Evolutionary conservation across 2,329 filamentous ascomycete genomes (phyloP).

Genomic region (Leptosphaerulina australis): DNA sequence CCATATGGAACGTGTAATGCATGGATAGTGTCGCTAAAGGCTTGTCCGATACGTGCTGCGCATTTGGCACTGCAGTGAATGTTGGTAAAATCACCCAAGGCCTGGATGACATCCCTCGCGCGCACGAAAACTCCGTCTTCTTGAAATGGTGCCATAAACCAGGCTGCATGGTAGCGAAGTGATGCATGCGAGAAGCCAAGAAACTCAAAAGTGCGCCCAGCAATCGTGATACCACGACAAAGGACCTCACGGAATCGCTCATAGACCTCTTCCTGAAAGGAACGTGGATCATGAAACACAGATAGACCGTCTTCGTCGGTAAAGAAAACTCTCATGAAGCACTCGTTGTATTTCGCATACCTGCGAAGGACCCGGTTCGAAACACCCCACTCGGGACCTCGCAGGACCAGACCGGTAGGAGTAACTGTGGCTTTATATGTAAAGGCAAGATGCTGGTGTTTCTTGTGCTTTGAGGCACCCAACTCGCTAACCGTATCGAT

Average conservation of each 20-base stretch:
- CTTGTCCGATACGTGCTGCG: slow-evolving; percentile 66
- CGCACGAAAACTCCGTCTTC: slow-evolving; percentile 55
- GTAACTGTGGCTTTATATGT: slow-evolving; percentile 63
- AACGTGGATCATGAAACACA: slow-evolving; percentile 61
- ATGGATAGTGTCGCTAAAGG: slow-evolving; percentile 79
- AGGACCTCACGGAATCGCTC: slow-evolving; percentile 66
- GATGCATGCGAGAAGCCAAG: slow-evolving; percentile 45
- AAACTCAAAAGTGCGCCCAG: slow-evolving; percentile 38
- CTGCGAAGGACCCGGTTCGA: slow-evolving; percentile 51
- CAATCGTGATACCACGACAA: slow-evolving; percentile 58
- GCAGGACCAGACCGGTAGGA: slow-evolving; percentile 50
- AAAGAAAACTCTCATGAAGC: slow-evolving; percentile 67
- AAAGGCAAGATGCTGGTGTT: slow-evolving; percentile 52
- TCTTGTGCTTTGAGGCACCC: slow-evolving; percentile 39
- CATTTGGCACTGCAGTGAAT: slow-evolving; percentile 63
- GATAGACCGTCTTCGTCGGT: slow-evolving; percentile 73
- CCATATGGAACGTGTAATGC: slow-evolving; percentile 61
- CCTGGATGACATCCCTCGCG: slow-evolving; percentile 58
- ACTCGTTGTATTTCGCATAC: slow-evolving; percentile 31
- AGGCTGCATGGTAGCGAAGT: slow-evolving; percentile 37
- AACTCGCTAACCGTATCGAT: background rate
- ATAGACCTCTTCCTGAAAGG: slow-evolving; percentile 37
- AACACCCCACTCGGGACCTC: slow-evolving; percentile 62
- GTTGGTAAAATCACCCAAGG: slow-evolving; percentile 49
- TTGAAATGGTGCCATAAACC: slow-evolving; percentile 44